Evolutionary conservation across 176 grass and related monocot species (phyloP), one percentile per base, ranked within the genome.

Genomic region (Aechmea fasciata): DNA sequence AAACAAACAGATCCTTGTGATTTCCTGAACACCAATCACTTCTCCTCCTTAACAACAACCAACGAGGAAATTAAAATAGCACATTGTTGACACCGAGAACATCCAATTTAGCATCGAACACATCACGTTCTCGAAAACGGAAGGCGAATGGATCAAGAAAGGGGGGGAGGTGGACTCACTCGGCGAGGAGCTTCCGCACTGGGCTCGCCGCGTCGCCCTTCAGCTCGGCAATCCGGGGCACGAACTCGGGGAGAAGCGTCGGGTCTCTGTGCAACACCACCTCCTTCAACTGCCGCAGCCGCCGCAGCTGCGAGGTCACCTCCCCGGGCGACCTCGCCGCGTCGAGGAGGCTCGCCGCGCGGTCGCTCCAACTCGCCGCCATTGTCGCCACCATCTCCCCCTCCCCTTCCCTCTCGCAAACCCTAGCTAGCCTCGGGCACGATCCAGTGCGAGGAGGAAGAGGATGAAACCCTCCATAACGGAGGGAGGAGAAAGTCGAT

Each of bases 131-230:
- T 63, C 11, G 10, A 73, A 73, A 13, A 6, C 13, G 41, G 22
- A 24, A 22, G 57, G 13, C 2, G n/a, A 78, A 23, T 57, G 48
- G 6, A 50, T 59, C 25, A 77, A 33, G 10, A 23, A 11, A n/a
- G 11, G 66, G 2, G 64, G 0, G 8, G 20, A 71, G 47, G 7
- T 11, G 14, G 47, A 67, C 92, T 88, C 73, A 96, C 93, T 96
- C 75, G 11, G 77, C 71, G 3, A 87, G 78, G 69, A 74, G 59
- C 82, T 85, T 92, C 77, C 93, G 88, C 48, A 92, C 76, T n/a
- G 93, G 93, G 63, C 93, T 71, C 71, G 84, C 82, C 66, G 59
- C 69, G 52, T 96, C 93, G 67, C 72, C 70, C 57, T 81, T 80
- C 71, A 96, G 76, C 13, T 89, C 85, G 3, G 79, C 68, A 72